These are phyloP conservation scores for Phytophthora vignae DNA, from an alignment of 352 stramenopile genomes.

Conservation along the genomic window DNA sequence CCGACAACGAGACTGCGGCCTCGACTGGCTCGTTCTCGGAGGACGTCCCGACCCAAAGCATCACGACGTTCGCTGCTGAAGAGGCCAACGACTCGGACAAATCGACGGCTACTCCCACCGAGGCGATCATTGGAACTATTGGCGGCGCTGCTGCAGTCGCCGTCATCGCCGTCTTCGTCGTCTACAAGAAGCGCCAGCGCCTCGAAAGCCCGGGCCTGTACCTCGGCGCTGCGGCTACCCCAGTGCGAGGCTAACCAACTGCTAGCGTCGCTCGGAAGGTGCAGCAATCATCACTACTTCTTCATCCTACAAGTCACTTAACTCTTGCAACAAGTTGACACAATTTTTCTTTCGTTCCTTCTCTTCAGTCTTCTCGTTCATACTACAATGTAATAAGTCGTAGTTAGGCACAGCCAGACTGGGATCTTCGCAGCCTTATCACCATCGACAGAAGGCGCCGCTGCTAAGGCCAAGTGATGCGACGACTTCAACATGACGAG, in stretches of 20 bases:
- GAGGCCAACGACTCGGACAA: neutral
- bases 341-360: neutral
- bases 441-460: no score
- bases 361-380: neutral
- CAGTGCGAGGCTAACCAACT: constrained; percentile 4
- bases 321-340: neutral
- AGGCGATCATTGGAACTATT: constrained; percentile 8
- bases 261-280: neutral
- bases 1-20: constrained; percentile 4
- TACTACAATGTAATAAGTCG: neutral
- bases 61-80: constrained; percentile 11
- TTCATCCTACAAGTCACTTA: neutral
- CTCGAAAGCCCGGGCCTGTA: constrained; percentile 17
- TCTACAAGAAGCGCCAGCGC: constrained; percentile 26
- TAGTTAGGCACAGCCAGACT: neutral
- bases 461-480: no score
- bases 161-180: constrained; percentile 17
- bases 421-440: no score
- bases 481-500: no score
- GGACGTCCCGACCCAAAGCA: constrained; percentile 2
- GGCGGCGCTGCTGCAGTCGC: constrained; percentile 17
- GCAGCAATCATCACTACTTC: neutral
- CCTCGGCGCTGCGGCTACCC: constrained; percentile 14
- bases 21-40: constrained; percentile 1
- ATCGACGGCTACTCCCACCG: neutral